These are phyloP conservation scores for Stylosanthes scabra DNA, from an alignment of 331 rosid genomes.

Conservation along the genomic window DNA sequence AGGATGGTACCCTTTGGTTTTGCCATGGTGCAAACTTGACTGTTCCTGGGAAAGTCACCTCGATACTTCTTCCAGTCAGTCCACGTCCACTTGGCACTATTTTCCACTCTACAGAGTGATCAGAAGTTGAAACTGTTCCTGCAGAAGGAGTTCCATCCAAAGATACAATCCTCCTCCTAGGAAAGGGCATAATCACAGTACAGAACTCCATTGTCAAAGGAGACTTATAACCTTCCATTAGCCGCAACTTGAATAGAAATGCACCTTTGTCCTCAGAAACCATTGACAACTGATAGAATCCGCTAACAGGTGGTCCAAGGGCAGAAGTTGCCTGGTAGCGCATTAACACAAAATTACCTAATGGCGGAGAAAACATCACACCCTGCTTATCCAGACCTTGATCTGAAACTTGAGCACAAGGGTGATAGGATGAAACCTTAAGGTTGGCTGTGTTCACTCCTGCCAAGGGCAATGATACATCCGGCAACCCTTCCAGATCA, in stretches of 20 bases:
- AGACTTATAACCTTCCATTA: conserved; percentile 94
- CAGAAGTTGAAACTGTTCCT: conserved; percentile 89
- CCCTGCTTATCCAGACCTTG: conserved; percentile 86
- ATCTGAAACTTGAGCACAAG: conserved; percentile 90
- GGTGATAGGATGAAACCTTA: conserved; percentile 83
- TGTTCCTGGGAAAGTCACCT: conserved; percentile 98
- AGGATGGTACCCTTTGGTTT: conserved; percentile 53
- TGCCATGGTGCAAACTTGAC: conserved; percentile 90
- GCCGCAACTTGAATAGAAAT: conserved; percentile 81
- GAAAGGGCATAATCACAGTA: conserved; percentile 89
- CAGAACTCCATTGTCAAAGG: conserved; percentile 91
- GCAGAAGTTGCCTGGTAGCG: conserved; percentile 81
- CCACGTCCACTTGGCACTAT: conserved; percentile 83
- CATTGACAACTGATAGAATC: conserved; percentile 95
- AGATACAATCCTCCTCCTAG: conserved; percentile 79
- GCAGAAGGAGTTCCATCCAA: conserved; percentile 95
- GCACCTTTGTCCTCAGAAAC: conserved; percentile 99
- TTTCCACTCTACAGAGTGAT: conserved; percentile 96
- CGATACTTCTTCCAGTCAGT: conserved; percentile 85
- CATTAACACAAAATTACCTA: conserved; percentile 89
- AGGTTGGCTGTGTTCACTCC: conserved; percentile 59
- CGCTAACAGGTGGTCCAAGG: conserved; percentile 83
- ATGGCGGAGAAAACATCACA: conserved; percentile 91
- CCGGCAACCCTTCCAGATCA: conserved; percentile 96
- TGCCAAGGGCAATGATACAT: conserved; percentile 84